Conservation (phyloP, 441 rosid species). For the Manihot esculenta region DNA sequence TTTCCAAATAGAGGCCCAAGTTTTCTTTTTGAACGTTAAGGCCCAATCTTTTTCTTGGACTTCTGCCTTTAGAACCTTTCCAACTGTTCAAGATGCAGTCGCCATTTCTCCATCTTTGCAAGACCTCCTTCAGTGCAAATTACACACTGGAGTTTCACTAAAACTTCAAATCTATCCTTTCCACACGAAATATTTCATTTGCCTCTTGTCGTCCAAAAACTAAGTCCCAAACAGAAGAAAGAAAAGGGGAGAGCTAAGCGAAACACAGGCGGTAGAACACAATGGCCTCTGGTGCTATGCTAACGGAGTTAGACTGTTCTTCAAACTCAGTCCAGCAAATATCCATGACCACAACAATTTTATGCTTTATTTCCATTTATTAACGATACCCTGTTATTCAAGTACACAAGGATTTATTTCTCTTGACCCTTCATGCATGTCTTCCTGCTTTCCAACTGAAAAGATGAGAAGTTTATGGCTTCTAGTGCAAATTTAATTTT, state of each 20-base stretch:
- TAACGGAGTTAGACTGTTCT: conserved; percentile 77
- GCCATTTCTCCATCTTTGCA: conserved; percentile 40
- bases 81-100: conserved; percentile 34
- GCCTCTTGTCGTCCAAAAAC: conserved; percentile 17
- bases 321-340: conserved; percentile 81
- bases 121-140: conserved; percentile 23
- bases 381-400: background rate
- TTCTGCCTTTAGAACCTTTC: too few relatives aligned
- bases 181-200: conserved; percentile 9
- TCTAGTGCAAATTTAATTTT: background rate
- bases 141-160: conserved; percentile 29
- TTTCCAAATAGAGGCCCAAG: too few relatives aligned
- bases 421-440: background rate
- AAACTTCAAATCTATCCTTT: conserved; percentile 14
- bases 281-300: conserved; percentile 59
- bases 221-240: conserved; percentile 20
- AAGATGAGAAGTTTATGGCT: background rate
- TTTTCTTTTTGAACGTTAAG: too few relatives aligned
- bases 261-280: too few relatives aligned
- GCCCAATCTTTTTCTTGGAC: too few relatives aligned
- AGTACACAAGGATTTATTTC: background rate
- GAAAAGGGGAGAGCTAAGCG: conserved; percentile 38
- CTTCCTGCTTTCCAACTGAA: too few relatives aligned
- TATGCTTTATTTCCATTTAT: conserved; percentile 4
- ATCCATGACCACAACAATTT: conserved; percentile 57